Percentiles rank a stretch among this genome's conserved stretches.
These are phyloP conservation scores for Panaeolus papilionaceus DNA, from an alignment of 768 basidiomycete genomes.

Conservation along the genomic window DNA sequence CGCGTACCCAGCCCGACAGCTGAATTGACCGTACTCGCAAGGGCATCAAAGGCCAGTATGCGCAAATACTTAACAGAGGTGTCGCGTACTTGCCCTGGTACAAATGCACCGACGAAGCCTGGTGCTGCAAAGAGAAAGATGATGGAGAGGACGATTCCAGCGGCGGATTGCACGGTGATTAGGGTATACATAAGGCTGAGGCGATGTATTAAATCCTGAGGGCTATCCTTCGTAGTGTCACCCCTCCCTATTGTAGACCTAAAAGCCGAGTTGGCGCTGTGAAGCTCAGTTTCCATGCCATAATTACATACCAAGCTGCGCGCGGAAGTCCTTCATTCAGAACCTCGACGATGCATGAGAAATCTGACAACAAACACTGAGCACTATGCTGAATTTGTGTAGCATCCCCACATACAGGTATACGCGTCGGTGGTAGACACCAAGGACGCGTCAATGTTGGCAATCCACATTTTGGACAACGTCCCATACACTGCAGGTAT, in stretches of 20 bases:
- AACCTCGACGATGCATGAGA: conserved; percentile 28
- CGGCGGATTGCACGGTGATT: conserved; percentile 23
- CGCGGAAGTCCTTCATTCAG: conserved; percentile 31
- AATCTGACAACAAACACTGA: conserved; percentile 19
- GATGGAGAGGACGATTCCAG: conserved; percentile 28
- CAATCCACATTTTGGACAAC: conserved; percentile 30
- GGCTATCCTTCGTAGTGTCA: conserved; percentile 23
- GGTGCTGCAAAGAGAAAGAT: conserved; percentile 29
- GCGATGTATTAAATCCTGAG: conserved; percentile 17
- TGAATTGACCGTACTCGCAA: conserved; percentile 24
- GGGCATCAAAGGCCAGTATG: conserved; percentile 25
- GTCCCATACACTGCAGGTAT: conserved; percentile 31
- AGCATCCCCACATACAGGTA: conserved; percentile 23
- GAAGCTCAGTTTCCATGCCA: background rate
- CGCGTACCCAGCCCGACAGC: conserved; percentile 27
- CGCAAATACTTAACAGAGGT: conserved; percentile 27
- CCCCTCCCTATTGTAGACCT: conserved; percentile 28
- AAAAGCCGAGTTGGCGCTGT: background rate
- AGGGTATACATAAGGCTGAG: conserved; percentile 26
- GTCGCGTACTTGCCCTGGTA: conserved; percentile 24
- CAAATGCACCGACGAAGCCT: conserved; percentile 26
- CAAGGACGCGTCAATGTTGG: conserved; percentile 30
- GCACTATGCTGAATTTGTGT: background rate
- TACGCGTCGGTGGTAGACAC: conserved; percentile 31
- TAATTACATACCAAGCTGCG: conserved; percentile 25